Evolutionary conservation across 129 eudicot species (phyloP).

Genomic region (Ambrosia artemisiifolia): DNA sequence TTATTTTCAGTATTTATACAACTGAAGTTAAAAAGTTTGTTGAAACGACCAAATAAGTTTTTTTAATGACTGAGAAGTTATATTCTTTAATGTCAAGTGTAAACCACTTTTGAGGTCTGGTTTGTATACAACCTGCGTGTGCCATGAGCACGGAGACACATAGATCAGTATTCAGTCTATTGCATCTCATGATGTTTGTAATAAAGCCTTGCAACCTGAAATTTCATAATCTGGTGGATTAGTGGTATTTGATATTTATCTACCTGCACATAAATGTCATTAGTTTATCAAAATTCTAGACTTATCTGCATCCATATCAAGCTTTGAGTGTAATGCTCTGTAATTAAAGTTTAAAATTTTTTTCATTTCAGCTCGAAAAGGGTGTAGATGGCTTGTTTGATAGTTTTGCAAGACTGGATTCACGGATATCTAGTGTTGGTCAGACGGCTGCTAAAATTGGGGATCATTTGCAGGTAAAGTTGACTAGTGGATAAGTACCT

Average conservation of each 20-base stretch:
- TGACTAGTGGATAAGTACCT: no score
- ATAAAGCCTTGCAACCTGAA: slow-evolving; percentile 19
- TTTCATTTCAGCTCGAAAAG: slow-evolving; percentile 70
- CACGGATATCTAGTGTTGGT: slow-evolving; percentile 99
- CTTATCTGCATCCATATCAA: slow-evolving; percentile 10
- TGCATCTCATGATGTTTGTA: slow-evolving; percentile 7
- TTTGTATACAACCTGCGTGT: no score
- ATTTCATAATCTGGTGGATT: slow-evolving; percentile 3
- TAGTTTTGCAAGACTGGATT: slow-evolving; percentile 94
- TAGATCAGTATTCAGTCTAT: no score
- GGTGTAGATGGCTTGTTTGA: slow-evolving; percentile 98
- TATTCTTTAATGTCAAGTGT: background rate
- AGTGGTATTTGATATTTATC: background rate
- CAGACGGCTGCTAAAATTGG: slow-evolving; percentile 99
- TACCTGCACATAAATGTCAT: background rate
- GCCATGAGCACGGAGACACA: no score
- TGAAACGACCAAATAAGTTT: background rate
- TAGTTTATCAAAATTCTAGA: background rate
- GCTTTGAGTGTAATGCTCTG: background rate
- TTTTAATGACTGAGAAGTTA: background rate
- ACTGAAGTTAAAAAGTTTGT: background rate
- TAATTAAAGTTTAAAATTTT: slow-evolving; percentile 11
- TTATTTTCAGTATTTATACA: slow-evolving; percentile 6
- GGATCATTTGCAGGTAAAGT: slow-evolving; percentile 93
- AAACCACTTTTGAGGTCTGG: no score